Evolutionary conservation across 768 basidiomycete species (phyloP), one percentile per base, ranked within the genome.

Genomic region (Guyanaporus albipodus): DNA sequence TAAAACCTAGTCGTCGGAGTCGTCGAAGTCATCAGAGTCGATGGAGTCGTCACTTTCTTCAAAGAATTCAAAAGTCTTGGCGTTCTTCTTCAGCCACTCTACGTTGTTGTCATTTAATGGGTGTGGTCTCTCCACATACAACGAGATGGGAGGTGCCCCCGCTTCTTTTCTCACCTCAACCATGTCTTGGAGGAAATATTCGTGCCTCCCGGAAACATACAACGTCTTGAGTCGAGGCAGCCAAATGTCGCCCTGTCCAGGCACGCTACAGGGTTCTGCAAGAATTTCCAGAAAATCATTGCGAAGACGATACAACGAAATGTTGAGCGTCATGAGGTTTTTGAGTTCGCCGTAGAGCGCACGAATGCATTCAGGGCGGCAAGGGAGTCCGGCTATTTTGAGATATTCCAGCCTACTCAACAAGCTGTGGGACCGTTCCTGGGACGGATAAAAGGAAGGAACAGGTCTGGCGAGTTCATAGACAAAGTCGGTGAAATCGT

Each of bases 201-300:
- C 12, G 31, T 14, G 17, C 0, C 80, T 59, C 7, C 72, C 76
- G 7, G 71, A 65, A 6, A 78, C 73, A 26, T 64, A 71, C 37
- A 87, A 56, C 12, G 66, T 70, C 50, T 70, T 62, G 8, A 88
- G 70, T 38, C 70, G 68, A 22, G 83, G 84, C 31, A 82, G 75
- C 55, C 67, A 75, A 8, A 42, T 22, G 14, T 37, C 38, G 11
- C 38, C 34, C 18, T 39, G 48, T 24, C 46, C 48, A 3, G 35
- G 6, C 22, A 43, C 12, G 9, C 21, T 28, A 10, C 32, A 21
- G 11, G 14, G 14, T n/a, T 18, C 17, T 3, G 3, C 8, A 28
- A 36, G 34, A 21, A 22, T 22, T 12, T 21, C 33, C 24, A 44
- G 34, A 26, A 44, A 35, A n/a, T n/a, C 18, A 18, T 8, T 11